A percentile compares a stretch with the other conserved stretches of the same genome.
phyloP scores from a whole-genome alignment of 148 eudicot genomes.

The Rhododendron simsii region DNA sequence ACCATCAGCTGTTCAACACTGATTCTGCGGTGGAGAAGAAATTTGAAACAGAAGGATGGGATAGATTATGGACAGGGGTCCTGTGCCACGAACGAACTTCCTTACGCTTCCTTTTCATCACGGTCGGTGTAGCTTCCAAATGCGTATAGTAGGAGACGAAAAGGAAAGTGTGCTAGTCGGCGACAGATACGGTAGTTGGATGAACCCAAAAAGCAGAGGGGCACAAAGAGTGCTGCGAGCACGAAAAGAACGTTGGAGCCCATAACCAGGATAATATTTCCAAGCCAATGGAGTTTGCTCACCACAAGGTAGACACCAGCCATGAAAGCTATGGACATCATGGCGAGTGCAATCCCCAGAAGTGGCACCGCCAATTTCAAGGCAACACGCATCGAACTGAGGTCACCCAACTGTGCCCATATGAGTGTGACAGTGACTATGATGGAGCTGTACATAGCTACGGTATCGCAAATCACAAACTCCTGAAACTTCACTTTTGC shows the following conservation, averaged over 20 bases:
- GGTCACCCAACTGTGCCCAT: constrained; percentile 43
- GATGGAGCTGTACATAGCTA: neutral
- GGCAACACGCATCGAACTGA: constrained; percentile 9
- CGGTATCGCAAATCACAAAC: neutral
- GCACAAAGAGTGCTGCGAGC: constrained; percentile 22
- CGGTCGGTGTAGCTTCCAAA: neutral
- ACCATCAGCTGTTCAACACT: neutral
- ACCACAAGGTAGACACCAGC: constrained; percentile 37
- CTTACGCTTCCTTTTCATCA: neutral
- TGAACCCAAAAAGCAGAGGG: constrained; percentile 15
- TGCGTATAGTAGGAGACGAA: constrained; percentile 11
- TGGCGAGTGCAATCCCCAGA: constrained; percentile 36
- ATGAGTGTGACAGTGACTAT: constrained; percentile 34
- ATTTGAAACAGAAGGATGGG: neutral
- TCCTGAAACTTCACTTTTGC: neutral
- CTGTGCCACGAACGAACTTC: neutral
- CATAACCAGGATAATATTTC: constrained; percentile 22
- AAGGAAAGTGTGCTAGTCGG: constrained; percentile 12
- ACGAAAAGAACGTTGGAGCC: constrained; percentile 22
- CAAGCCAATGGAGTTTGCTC: constrained; percentile 34
- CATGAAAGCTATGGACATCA: constrained; percentile 51
- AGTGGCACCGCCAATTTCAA: neutral
- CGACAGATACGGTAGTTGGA: neutral
- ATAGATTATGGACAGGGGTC: neutral
- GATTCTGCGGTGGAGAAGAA: neutral